Conservation (phyloP, 129 eudicot genomes). For the Flaveria bidentis region DNA sequence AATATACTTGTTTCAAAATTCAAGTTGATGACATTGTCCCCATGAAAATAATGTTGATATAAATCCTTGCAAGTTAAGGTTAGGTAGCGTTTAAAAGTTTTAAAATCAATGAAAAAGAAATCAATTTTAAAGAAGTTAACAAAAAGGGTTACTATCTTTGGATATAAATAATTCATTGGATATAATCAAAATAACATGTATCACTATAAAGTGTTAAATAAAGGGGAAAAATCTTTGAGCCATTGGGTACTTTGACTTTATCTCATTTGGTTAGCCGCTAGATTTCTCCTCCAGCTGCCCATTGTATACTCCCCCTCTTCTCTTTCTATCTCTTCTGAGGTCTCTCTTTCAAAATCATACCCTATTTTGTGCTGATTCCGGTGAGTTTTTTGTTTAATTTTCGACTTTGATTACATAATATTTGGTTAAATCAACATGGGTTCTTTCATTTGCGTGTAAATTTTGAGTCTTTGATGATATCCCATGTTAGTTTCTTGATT, state of each 20-base stretch:
- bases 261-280: constrained; percentile 4
- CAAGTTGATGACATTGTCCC: no score
- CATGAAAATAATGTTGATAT: no score
- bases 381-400: neutral
- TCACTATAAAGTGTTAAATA: neutral
- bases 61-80: no score
- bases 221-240: neutral
- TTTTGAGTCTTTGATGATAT: constrained; percentile 5
- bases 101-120: no score
- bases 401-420: neutral
- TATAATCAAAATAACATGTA: neutral
- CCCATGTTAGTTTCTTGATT: constrained; percentile 13
- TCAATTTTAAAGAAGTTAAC: neutral
- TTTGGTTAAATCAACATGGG: constrained; percentile 13
- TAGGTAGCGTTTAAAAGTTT: no score
- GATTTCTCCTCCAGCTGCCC: constrained; percentile 28
- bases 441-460: neutral
- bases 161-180: neutral
- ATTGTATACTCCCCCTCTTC: constrained; percentile 14
- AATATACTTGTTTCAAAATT: no score
- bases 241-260: constrained; percentile 25
- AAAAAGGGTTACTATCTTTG: neutral
- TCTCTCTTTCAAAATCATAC: neutral
- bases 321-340: neutral
- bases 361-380: constrained; percentile 17